Evolutionary conservation across 2,329 filamentous ascomycete genomes (phyloP).

Genomic region (Exophiala spinifera): DNA sequence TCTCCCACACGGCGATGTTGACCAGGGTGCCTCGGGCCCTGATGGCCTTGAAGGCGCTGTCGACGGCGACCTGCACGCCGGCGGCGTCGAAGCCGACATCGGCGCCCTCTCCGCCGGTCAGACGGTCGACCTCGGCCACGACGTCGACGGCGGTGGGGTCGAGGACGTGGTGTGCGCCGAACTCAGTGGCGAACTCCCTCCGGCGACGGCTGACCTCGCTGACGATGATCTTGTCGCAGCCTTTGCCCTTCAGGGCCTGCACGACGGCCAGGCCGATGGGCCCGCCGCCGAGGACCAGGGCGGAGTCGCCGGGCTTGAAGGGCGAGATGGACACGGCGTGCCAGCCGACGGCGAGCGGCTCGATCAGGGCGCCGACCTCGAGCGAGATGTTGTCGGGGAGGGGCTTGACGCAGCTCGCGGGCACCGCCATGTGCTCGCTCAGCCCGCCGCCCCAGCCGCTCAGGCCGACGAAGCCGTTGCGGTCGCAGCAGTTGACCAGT

Average conservation of each 20-base stretch:
- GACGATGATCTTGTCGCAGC: slow-evolving; percentile 49
- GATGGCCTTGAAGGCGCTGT: slow-evolving; percentile 48
- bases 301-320: slow-evolving; percentile 46
- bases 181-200: slow-evolving; percentile 49
- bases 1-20: slow-evolving; percentile 57
- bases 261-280: slow-evolving; percentile 54
- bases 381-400: slow-evolving; percentile 52
- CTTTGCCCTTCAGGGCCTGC: slow-evolving; percentile 44
- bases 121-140: slow-evolving; percentile 35
- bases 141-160: slow-evolving; percentile 51
- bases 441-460: slow-evolving; percentile 53
- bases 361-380: slow-evolving; percentile 53
- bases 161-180: slow-evolving; percentile 53
- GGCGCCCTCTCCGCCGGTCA: slow-evolving; percentile 43
- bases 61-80: slow-evolving; percentile 51
- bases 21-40: slow-evolving; percentile 52
- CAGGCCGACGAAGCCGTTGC: slow-evolving; percentile 53
- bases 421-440: slow-evolving; percentile 51
- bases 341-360: slow-evolving; percentile 56
- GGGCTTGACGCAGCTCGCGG: slow-evolving; percentile 44
- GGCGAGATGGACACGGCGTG: slow-evolving; percentile 52
- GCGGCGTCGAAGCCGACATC: slow-evolving; percentile 54
- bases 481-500: slow-evolving; percentile 54
- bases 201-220: slow-evolving; percentile 50
- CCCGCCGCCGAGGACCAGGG: slow-evolving; percentile 52